Evolutionary conservation across 257 asterid species (phyloP).

Genomic region (Vinca minor): DNA sequence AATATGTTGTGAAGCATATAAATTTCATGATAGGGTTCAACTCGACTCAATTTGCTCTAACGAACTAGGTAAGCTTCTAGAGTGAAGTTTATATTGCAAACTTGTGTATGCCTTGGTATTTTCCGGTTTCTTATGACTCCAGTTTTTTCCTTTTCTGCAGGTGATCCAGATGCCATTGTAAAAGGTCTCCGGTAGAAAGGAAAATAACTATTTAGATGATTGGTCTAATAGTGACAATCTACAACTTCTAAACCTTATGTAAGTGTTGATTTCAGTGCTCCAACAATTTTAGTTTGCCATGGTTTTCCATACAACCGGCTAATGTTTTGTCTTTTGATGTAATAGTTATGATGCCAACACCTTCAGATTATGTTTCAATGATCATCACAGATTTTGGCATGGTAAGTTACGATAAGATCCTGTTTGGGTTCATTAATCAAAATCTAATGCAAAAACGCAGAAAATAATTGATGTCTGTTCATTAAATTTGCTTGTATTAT

Average conservation of each 20-base stretch:
- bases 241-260: conserved; percentile 72
- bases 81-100: not conserved
- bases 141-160: conserved; percentile 20
- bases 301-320: conserved; percentile 13
- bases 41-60: conserved; percentile 90
- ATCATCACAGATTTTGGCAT: conserved; percentile 83
- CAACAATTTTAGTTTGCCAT: conserved; percentile 11
- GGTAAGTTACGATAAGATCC: conserved; percentile 42
- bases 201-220: conserved; percentile 43
- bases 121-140: conserved; percentile 5
- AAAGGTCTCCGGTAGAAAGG: conserved; percentile 61
- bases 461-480: not conserved
- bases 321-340: conserved; percentile 18
- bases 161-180: conserved; percentile 66
- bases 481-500: not conserved
- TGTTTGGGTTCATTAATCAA: not conserved
- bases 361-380: conserved; percentile 77
- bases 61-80: conserved; percentile 57
- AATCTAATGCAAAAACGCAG: not conserved
- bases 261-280: conserved; percentile 18
- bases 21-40: conserved; percentile 88
- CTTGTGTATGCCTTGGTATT: not conserved
- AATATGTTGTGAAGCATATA: conserved; percentile 86
- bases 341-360: conserved; percentile 80
- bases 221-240: conserved; percentile 50